A percentile compares a stretch with the other conserved stretches of the same genome.
Evolutionary conservation across 1,284 basidiomycete genomes (phyloP).

Genomic region (Golubevia pallescens): DNA sequence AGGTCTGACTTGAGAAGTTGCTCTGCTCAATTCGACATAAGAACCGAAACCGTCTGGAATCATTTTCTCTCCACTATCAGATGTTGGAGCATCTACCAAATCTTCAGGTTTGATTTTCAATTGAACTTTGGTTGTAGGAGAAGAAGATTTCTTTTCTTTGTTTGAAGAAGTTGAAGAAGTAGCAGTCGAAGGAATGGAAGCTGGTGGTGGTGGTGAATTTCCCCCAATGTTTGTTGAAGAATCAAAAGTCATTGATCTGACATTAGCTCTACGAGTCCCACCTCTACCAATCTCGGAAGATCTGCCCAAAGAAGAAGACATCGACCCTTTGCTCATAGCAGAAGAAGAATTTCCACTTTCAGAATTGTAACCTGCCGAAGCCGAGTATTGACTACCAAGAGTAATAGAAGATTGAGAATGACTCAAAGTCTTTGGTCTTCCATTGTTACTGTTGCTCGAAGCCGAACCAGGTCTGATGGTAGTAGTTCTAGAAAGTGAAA

Average conservation of each 20-base stretch:
- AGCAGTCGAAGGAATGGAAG: not conserved
- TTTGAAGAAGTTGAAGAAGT: not conserved
- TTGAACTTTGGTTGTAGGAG: not conserved
- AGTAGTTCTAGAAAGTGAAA: conserved; percentile 3
- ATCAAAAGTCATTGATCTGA: not conserved
- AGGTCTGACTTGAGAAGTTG: conserved; percentile 7
- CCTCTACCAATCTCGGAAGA: conserved; percentile 32
- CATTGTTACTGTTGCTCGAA: not conserved
- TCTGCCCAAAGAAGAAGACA: conserved; percentile 25
- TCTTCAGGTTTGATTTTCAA: not conserved
- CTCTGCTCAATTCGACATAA: conserved; percentile 20
- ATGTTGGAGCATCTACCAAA: not conserved
- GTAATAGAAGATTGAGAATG: conserved; percentile 15
- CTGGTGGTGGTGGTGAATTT: not conserved
- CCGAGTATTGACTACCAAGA: conserved; percentile 10
- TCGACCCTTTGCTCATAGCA: not conserved
- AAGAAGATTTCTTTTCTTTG: not conserved
- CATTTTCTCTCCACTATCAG: conserved; percentile 17
- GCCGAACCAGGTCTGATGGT: conserved; percentile 1
- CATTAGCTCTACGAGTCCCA: conserved; percentile 3
- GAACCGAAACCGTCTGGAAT: conserved; percentile 45
- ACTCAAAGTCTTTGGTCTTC: conserved; percentile 5
- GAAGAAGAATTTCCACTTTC: conserved; percentile 9
- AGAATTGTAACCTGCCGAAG: conserved; percentile 9
- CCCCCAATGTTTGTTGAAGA: not conserved